These are phyloP conservation scores for Craspedostauros australis DNA, from an alignment of 108 stramenopile genomes.

Conservation along the genomic window DNA sequence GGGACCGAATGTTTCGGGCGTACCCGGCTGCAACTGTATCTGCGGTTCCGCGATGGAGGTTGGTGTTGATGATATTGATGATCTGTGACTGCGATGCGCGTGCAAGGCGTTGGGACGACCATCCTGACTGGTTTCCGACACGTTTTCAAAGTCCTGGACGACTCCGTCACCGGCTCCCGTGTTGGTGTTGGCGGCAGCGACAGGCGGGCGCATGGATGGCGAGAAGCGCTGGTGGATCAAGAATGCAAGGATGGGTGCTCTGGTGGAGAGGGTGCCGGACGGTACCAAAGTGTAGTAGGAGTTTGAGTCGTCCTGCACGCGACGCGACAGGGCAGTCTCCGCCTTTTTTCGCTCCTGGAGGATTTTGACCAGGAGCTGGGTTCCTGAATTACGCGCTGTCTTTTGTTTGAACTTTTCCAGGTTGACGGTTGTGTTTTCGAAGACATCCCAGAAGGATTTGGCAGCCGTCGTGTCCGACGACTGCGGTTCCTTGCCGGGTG, in stretches of 20 bases:
- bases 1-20: constrained; percentile 70
- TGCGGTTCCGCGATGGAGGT: background rate
- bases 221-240: constrained; percentile 83
- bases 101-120: constrained; percentile 23
- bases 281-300: constrained; percentile 6
- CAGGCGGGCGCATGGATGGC: constrained; percentile 37
- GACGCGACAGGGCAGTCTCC: constrained; percentile 36
- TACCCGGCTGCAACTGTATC: constrained; percentile 8
- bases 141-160: constrained; percentile 8
- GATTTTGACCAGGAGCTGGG: constrained; percentile 80
- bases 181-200: constrained; percentile 17
- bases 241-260: constrained; percentile 57
- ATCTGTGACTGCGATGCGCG: background rate
- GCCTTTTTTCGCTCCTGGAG: constrained; percentile 76
- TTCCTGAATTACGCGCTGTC: constrained; percentile 46
- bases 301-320: background rate
- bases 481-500: background rate
- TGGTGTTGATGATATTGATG: too few species aligned
- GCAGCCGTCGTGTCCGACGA: background rate
- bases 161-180: constrained; percentile 3
- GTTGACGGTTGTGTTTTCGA: constrained; percentile 54
- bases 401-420: constrained; percentile 43
- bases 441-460: constrained; percentile 66
- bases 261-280: constrained; percentile 21
- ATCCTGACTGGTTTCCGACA: constrained; percentile 17